A percentile compares a stretch with the other conserved stretches of the same genome.
Conservation (phyloP, 805 yeast species). For the Schwanniomyces polymorphus region DNA sequence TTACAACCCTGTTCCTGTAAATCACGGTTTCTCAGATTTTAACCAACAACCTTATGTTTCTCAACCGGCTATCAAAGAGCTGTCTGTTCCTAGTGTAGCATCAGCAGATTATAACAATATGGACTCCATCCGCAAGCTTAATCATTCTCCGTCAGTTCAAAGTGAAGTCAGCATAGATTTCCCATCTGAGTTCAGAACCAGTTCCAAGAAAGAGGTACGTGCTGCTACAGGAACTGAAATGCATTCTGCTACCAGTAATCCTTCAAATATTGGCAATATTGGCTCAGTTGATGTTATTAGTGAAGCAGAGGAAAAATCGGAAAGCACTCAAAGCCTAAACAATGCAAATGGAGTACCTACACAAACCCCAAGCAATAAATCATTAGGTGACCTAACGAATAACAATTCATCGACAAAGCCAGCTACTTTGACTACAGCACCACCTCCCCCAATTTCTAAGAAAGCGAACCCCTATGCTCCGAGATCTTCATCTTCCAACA, state of each 20-base stretch:
- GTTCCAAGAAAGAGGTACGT: conserved; percentile 5
- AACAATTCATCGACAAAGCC: background rate
- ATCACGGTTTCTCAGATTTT: conserved; percentile 7
- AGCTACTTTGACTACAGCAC: background rate
- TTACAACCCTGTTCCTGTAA: conserved; percentile 3
- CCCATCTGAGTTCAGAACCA: conserved; percentile 24
- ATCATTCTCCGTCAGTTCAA: conserved; percentile 28
- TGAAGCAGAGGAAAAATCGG: background rate
- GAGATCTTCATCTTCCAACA: conserved; percentile 11
- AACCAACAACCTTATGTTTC: background rate
- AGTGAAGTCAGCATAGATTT: conserved; percentile 33
- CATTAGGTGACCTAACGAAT: background rate
- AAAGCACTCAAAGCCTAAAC: background rate
- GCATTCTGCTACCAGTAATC: background rate
- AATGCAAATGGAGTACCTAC: background rate
- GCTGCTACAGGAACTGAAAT: background rate
- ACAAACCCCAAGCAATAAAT: background rate
- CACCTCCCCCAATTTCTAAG: background rate
- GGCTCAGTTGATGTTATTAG: background rate
- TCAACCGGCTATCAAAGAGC: conserved; percentile 16
- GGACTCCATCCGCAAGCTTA: conserved; percentile 12
- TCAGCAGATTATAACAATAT: conserved; percentile 17
- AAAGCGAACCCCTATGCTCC: conserved; percentile 40
- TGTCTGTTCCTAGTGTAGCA: conserved; percentile 18
- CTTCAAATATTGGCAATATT: background rate